Conservation (phyloP, 106 monocot species). For the Apostasia ramifera region DNA sequence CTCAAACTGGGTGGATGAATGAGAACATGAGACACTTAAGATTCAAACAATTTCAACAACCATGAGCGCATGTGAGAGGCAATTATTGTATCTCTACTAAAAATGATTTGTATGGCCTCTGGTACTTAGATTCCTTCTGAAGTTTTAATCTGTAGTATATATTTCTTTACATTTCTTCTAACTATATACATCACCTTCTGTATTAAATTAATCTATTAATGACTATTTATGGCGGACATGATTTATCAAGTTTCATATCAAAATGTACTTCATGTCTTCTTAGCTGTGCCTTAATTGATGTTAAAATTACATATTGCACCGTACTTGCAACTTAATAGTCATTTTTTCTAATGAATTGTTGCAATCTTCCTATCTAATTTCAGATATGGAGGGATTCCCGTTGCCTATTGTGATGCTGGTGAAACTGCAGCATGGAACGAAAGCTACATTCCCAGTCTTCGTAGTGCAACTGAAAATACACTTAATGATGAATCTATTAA, state of each 20-base stretch:
- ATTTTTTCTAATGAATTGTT: not conserved
- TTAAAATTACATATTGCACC: not conserved
- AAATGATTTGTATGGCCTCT: too few species aligned
- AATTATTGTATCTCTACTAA: too few species aligned
- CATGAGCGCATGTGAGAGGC: too few species aligned
- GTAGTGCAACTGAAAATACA: constrained; percentile 13
- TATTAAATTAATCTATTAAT: too few species aligned
- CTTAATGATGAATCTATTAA: constrained; percentile 12
- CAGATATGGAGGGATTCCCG: constrained; percentile 45
- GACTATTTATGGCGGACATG: too few species aligned
- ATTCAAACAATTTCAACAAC: too few species aligned
- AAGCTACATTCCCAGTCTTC: constrained; percentile 19
- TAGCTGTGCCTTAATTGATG: not conserved
- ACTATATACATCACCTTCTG: too few species aligned
- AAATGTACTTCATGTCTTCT: not conserved
- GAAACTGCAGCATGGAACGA: constrained; percentile 25
- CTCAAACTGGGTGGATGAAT: too few species aligned
- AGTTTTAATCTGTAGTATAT: too few species aligned
- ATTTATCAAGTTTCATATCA: not conserved
- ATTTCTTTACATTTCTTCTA: too few species aligned
- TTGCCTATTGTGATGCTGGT: constrained; percentile 84
- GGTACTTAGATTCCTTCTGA: too few species aligned
- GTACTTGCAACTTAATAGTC: not conserved
- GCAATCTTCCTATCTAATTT: constrained; percentile 8
- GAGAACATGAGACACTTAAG: too few species aligned